Conservation (phyloP, 805 yeast genomes). For the Candida mattraensis region DNA sequence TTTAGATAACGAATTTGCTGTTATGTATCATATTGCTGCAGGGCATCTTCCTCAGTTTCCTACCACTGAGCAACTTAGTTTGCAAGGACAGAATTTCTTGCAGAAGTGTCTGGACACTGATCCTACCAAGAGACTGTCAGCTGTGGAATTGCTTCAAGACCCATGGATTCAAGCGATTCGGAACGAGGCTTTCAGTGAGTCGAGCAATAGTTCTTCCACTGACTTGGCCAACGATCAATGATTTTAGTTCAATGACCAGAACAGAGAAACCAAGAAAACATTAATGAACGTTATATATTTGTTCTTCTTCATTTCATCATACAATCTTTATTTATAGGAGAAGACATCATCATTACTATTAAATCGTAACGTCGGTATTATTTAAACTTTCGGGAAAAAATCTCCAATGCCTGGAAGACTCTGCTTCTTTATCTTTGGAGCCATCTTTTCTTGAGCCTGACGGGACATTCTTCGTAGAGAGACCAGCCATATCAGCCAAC, state of each 20-base stretch:
- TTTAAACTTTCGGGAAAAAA: conserved; percentile 54
- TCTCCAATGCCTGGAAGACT: conserved; percentile 64
- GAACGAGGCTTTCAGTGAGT: conserved; percentile 62
- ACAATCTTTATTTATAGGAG: too few relatives aligned
- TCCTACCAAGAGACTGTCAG: conserved; percentile 77
- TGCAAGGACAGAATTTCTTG: conserved; percentile 69
- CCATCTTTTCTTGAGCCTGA: conserved; percentile 51
- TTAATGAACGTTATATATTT: background rate
- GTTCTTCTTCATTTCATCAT: too few relatives aligned
- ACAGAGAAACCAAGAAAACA: background rate
- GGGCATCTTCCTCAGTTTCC: conserved; percentile 91
- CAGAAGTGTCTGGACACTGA: conserved; percentile 77
- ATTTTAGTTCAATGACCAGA: conserved; percentile 1
- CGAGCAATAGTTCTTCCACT: conserved; percentile 22
- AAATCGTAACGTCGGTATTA: conserved; percentile 51
- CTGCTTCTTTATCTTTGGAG: conserved; percentile 52
- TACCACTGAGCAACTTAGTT: conserved; percentile 69
- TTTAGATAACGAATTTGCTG: conserved; percentile 96
- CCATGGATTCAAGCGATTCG: conserved; percentile 85
- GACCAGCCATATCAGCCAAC: conserved; percentile 47
- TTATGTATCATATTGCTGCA: conserved; percentile 97
- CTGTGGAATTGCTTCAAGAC: conserved; percentile 79
- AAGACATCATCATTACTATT: conserved; percentile 9
- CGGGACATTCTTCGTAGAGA: conserved; percentile 64
- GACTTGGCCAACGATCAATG: conserved; percentile 10